A percentile compares a stretch with the other conserved stretches of the same genome.
Conservation (phyloP, 768 basidiomycete species). For the Lactarius hengduanensis region DNA sequence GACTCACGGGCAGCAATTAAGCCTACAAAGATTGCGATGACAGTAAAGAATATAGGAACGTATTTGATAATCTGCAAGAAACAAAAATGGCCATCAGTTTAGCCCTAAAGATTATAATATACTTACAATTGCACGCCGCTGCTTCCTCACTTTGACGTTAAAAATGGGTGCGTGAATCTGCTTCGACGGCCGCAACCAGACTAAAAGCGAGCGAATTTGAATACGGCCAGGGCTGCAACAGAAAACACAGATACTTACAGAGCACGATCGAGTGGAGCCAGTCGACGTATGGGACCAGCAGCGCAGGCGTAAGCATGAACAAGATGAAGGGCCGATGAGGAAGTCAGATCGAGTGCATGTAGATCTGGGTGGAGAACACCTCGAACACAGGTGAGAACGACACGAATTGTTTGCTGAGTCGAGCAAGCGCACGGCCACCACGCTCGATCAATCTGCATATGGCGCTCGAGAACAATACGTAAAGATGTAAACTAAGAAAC, state of each 20-base stretch:
- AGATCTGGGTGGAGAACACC: slow-evolving; percentile 97
- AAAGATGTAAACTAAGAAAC: slow-evolving; percentile 38
- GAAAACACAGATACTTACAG: slow-evolving; percentile 54
- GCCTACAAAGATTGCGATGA: slow-evolving; percentile 67
- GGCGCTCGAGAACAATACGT: neutral
- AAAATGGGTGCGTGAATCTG: slow-evolving; percentile 93
- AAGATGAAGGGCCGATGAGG: slow-evolving; percentile 77
- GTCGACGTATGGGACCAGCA: slow-evolving; percentile 85
- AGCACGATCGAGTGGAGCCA: slow-evolving; percentile 90
- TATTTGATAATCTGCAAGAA: slow-evolving; percentile 73
- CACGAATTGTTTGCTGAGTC: slow-evolving; percentile 89
- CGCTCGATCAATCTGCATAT: slow-evolving; percentile 81
- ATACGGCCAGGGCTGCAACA: slow-evolving; percentile 7
- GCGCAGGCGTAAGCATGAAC: slow-evolving; percentile 81
- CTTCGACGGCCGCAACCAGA: slow-evolving; percentile 94
- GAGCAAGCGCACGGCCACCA: slow-evolving; percentile 87
- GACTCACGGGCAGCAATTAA: slow-evolving; percentile 77
- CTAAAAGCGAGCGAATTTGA: slow-evolving; percentile 41
- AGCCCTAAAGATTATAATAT: neutral
- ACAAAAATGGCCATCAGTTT: slow-evolving; percentile 15
- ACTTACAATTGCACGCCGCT: slow-evolving; percentile 86
- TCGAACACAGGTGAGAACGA: slow-evolving; percentile 96
- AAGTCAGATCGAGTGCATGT: slow-evolving; percentile 98
- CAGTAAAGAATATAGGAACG: slow-evolving; percentile 68
- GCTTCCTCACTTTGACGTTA: slow-evolving; percentile 83